Conservation (phyloP, 83 land plant genomes). For the Isoetes engelmannii region DNA sequence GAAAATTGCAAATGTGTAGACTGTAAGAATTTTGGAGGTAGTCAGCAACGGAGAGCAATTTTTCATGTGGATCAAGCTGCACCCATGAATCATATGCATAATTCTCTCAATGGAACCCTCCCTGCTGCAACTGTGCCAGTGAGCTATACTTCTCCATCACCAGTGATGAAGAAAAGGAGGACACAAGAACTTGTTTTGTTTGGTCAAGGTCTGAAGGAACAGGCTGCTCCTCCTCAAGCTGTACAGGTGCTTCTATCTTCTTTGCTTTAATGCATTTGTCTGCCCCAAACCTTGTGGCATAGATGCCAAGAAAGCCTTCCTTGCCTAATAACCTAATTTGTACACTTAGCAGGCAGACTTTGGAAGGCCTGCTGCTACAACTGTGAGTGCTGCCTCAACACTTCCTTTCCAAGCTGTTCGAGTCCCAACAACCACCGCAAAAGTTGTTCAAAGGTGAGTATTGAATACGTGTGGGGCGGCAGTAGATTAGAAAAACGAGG, state of each 20-base stretch:
- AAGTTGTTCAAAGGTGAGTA: no score
- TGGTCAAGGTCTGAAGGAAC: constrained; percentile 52
- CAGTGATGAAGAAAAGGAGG: constrained; percentile 47
- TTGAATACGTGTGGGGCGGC: no score
- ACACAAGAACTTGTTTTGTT: constrained; percentile 57
- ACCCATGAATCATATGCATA: constrained; percentile 48
- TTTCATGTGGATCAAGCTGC: constrained; percentile 64
- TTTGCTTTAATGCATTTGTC: background rate
- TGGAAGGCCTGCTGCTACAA: no score
- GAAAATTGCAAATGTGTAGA: constrained; percentile 95
- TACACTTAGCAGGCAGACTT: no score
- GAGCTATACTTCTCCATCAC: constrained; percentile 52
- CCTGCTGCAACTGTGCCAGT: constrained; percentile 54
- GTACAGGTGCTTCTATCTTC: constrained; percentile 51
- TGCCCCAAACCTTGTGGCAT: no score
- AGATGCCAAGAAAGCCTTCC: no score
- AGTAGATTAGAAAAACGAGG: no score
- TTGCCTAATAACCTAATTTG: no score
- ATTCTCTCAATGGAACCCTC: constrained; percentile 43
- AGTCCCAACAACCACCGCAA: no score
- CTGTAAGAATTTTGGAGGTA: constrained; percentile 92
- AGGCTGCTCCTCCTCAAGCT: constrained; percentile 23
- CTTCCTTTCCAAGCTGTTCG: no score
- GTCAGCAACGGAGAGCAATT: constrained; percentile 90
- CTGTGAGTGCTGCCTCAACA: no score